A percentile compares a stretch with the other conserved stretches of the same genome.
Conservation (phyloP, 1,139 yeast species). For the Magnusiomyces fungicola region DNA sequence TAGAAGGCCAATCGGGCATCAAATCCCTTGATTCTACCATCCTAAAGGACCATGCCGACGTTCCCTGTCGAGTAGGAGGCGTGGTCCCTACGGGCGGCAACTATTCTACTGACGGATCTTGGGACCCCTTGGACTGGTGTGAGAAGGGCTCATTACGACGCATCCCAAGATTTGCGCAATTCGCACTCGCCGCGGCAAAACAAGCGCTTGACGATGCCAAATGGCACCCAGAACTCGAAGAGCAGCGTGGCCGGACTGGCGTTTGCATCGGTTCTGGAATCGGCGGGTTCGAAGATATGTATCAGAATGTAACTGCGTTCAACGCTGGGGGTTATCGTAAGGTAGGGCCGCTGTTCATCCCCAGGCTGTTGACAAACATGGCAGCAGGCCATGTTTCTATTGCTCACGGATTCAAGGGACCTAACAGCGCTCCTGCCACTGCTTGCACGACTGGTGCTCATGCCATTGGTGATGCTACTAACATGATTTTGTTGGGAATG, state of each 20-base stretch:
- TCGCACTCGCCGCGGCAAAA: slow-evolving; percentile 65
- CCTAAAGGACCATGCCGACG: slow-evolving; percentile 35
- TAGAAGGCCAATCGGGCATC: slow-evolving; percentile 33
- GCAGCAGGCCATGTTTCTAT: slow-evolving; percentile 91
- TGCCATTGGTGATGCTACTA: slow-evolving; percentile 85
- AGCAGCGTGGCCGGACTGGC: slow-evolving; percentile 37
- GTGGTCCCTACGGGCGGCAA: slow-evolving; percentile 51
- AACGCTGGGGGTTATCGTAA: slow-evolving; percentile 52
- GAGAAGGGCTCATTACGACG: slow-evolving; percentile 40
- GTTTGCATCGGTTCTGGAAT: slow-evolving; percentile 91
- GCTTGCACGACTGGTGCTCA: slow-evolving; percentile 98
- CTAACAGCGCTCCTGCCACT: slow-evolving; percentile 81
- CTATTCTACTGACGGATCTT: slow-evolving; percentile 40
- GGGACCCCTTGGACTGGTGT: slow-evolving; percentile 39
- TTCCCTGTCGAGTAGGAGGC: slow-evolving; percentile 78
- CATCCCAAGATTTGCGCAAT: slow-evolving; percentile 67
- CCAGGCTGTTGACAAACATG: slow-evolving; percentile 81
- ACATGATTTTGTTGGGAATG: slow-evolving; percentile 71
- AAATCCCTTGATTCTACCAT: slow-evolving; percentile 40
- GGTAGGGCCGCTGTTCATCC: slow-evolving; percentile 81
- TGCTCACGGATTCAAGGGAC: slow-evolving; percentile 67
- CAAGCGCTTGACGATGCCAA: slow-evolving; percentile 71
- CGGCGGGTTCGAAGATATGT: slow-evolving; percentile 76
- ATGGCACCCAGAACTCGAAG: slow-evolving; percentile 32
- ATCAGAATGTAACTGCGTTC: slow-evolving; percentile 50